Evolutionary conservation across 345 rosid species (phyloP).

Genomic region (Salix koriyanagi): DNA sequence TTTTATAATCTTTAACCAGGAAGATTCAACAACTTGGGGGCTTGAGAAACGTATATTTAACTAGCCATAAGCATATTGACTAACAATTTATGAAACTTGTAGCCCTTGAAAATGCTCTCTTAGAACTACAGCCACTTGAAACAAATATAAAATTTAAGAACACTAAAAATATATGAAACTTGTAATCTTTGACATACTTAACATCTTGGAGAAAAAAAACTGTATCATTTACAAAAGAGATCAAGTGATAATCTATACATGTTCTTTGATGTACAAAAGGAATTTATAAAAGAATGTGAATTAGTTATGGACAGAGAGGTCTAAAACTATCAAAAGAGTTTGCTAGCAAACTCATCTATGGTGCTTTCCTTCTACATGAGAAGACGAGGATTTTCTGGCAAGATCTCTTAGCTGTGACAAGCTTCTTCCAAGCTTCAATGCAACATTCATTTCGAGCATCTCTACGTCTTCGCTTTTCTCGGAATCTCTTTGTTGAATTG

Average conservation of each 20-base stretch:
- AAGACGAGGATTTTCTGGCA: conserved; percentile 23
- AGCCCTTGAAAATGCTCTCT: neutral
- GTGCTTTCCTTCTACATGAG: conserved; percentile 7
- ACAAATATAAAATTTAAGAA: neutral
- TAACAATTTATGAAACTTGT: neutral
- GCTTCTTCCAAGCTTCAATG: conserved; percentile 48
- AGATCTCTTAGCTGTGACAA: conserved; percentile 40
- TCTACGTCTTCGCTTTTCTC: conserved; percentile 37
- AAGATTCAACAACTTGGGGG: neutral
- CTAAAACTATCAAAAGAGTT: conserved; percentile 26
- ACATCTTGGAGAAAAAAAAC: neutral
- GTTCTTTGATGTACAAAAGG: neutral
- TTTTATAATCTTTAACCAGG: neutral
- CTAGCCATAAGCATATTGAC: neutral
- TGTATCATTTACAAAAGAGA: neutral
- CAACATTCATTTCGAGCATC: conserved; percentile 37
- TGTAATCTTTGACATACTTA: neutral
- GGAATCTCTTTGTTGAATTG: conserved; percentile 15
- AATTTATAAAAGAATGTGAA: neutral
- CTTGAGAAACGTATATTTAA: neutral
- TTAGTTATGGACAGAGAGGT: neutral
- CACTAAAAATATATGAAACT: no score
- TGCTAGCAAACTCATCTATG: conserved; percentile 43
- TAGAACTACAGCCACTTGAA: neutral
- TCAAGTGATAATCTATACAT: neutral